Base-by-base conservation (phyloP, 1,139 yeast species). In the Suhomyces chickasaworum region DNA sequence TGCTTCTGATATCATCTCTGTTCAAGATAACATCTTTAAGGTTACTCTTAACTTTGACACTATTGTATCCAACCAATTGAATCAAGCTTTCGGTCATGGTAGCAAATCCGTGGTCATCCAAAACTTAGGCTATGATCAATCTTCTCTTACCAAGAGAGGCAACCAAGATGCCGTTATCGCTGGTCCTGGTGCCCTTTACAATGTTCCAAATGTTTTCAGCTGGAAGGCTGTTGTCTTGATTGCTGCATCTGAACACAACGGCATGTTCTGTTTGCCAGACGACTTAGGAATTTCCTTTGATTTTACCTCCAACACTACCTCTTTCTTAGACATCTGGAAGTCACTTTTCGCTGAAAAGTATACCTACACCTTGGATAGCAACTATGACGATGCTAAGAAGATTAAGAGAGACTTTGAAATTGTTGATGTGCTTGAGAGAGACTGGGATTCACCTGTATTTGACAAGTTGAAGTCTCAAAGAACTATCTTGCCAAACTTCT, bases 261-360 rank as follows among this genome's bases (percentile, higher is more conserved):
- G 58, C 42, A 53, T 56, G 45, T 64, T 53, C 59, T 66, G 71
- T 57, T 64, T 67, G 49, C 71, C 71, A 46, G 57, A 55, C 31
- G 60, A 56, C 42, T 64, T 65, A 50, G 48, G 59, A 39, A 61
- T 66, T 51, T 56, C 56, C 22, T 54, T 64, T 44, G 55, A 64
- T 42, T 61, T 54, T 45, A 50, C 55, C 27, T 55, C 53, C 27
- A 46, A 51, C 43, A 30, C 51, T 16, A 45, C 46, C 22, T 53
- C 46, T 29, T 50, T 50, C 44, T 49, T 52, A 35, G 50, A 48
- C 17, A 37, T 51, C 16, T 63, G 60, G 61, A 53, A 44, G 39
- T 39, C 38, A 45, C 55, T 53, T 37, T 60, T 52, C 51, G 54
- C 56, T 44, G 51, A 53, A 42, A 51, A 46, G 46, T 55, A 54